These are phyloP conservation scores for Penicillium coffeae DNA, from an alignment of 495 filamentous ascomycete species.

Conservation along the genomic window DNA sequence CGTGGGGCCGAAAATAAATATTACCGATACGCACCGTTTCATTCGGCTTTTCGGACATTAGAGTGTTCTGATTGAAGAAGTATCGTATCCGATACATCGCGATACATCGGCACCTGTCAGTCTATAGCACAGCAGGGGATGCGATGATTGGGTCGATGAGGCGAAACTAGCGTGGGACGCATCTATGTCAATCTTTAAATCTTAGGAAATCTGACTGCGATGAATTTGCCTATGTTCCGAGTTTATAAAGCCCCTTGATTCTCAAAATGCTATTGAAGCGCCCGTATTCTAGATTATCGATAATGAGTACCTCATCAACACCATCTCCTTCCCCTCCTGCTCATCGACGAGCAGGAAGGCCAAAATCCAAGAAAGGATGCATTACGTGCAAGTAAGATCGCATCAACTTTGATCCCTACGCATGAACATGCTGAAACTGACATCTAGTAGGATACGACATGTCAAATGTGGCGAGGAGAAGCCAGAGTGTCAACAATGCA, in stretches of 20 bases:
- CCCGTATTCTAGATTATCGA: neutral
- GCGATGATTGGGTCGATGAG: neutral
- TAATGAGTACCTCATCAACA: neutral
- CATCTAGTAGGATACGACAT: constrained; percentile 42
- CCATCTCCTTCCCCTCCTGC: neutral
- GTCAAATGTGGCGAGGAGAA: constrained; percentile 50
- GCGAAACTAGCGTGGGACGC: neutral
- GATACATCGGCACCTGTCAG: neutral
- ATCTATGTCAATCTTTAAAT: no score
- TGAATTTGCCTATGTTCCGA: no score
- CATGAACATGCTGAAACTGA: constrained; percentile 1
- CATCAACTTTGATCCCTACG: neutral
- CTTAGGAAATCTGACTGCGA: no score
- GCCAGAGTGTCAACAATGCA: constrained; percentile 44
- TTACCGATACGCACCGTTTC: neutral
- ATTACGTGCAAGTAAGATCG: constrained; percentile 2
- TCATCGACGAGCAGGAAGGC: neutral
- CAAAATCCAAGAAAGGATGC: neutral
- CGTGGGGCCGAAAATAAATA: neutral
- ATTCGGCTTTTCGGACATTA: no score
- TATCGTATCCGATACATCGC: neutral
- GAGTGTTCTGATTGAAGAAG: no score
- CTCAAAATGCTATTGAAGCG: neutral
- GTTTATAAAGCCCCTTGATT: neutral
- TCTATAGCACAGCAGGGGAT: neutral